A percentile compares a stretch with the other conserved stretches of the same genome.
These are phyloP conservation scores for Paramarasmius palmivorus DNA, from an alignment of 1,284 basidiomycete species.

Conservation along the genomic window DNA sequence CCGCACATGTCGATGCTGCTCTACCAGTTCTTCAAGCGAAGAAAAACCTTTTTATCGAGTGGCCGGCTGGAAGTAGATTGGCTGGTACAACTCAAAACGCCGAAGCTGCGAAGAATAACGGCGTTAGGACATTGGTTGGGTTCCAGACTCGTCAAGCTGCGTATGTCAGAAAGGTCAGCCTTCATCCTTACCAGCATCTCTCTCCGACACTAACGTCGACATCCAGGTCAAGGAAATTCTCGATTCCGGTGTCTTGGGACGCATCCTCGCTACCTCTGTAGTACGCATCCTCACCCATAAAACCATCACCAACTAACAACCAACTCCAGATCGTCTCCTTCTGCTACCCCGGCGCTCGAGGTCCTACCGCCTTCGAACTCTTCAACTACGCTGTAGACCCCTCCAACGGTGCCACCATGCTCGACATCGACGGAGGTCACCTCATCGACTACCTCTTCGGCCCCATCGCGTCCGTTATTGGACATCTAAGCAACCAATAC, in stretches of 20 bases:
- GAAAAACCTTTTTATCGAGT: slow-evolving; percentile 39
- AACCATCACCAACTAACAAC: background rate
- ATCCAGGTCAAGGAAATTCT: slow-evolving; percentile 4
- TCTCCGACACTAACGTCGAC: background rate
- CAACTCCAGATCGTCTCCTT: background rate
- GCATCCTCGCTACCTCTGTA: slow-evolving; percentile 13
- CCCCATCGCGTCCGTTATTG: slow-evolving; percentile 12
- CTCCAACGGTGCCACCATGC: slow-evolving; percentile 8
- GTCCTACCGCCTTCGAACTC: background rate
- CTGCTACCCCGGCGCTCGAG: background rate
- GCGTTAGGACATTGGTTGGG: slow-evolving; percentile 33
- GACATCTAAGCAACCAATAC: slow-evolving; percentile 3
- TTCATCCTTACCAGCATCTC: background rate
- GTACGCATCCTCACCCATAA: slow-evolving; percentile 7
- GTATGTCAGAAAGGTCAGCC: slow-evolving; percentile 26
- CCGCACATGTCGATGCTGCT: slow-evolving; percentile 26
- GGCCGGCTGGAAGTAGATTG: slow-evolving; percentile 32
- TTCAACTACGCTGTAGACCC: background rate
- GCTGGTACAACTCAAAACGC: slow-evolving; percentile 31
- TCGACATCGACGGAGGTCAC: slow-evolving; percentile 14
- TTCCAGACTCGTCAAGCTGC: slow-evolving; percentile 29
- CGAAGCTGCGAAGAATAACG: slow-evolving; percentile 28
- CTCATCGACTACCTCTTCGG: slow-evolving; percentile 14
- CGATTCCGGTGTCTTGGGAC: slow-evolving; percentile 11
- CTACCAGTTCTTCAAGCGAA: slow-evolving; percentile 32